Percentiles rank a stretch among this genome's conserved stretches.
Conservation (phyloP, 306 rosid species). For the Fagus sylvatica region DNA sequence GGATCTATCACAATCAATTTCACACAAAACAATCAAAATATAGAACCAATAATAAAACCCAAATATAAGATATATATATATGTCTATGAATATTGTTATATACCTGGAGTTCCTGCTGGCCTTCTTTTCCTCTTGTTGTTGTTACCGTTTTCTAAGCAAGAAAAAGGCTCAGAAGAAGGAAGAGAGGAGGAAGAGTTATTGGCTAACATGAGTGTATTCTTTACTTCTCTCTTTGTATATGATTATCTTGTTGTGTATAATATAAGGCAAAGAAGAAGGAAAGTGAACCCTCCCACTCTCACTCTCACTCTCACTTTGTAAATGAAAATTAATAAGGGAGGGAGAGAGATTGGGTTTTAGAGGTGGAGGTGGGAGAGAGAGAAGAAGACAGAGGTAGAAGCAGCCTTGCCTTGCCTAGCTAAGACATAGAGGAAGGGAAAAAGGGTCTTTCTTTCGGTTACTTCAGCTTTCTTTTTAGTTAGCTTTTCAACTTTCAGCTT, state of each 20-base stretch:
- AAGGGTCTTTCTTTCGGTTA: constrained; percentile 57
- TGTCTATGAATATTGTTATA: neutral
- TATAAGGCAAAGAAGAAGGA: constrained; percentile 10
- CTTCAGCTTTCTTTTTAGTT: constrained; percentile 70
- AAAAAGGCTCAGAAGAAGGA: constrained; percentile 75
- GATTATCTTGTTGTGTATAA: neutral
- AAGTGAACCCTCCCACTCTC: constrained; percentile 9
- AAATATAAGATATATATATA: neutral
- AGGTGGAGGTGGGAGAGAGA: constrained; percentile 8
- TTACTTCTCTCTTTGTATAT: neutral
- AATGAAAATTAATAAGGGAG: constrained; percentile 5
- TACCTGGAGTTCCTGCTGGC: constrained; percentile 99
- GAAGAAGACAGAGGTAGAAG: constrained; percentile 17
- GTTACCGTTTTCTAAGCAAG: constrained; percentile 61
- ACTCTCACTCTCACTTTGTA: constrained; percentile 17
- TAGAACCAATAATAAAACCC: too few relatives aligned
- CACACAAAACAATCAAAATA: neutral
- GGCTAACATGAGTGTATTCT: constrained; percentile 50
- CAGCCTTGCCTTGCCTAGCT: neutral
- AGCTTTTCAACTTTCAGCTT: constrained; percentile 65
- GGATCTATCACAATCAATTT: constrained; percentile 57
- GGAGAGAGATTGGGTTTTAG: constrained; percentile 6
- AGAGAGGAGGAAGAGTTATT: constrained; percentile 60
- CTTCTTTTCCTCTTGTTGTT: constrained; percentile 82
- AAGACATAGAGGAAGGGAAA: constrained; percentile 15